Base-by-base conservation (phyloP, 1,284 basidiomycete species). In the Apiotrichum siamense region DNA sequence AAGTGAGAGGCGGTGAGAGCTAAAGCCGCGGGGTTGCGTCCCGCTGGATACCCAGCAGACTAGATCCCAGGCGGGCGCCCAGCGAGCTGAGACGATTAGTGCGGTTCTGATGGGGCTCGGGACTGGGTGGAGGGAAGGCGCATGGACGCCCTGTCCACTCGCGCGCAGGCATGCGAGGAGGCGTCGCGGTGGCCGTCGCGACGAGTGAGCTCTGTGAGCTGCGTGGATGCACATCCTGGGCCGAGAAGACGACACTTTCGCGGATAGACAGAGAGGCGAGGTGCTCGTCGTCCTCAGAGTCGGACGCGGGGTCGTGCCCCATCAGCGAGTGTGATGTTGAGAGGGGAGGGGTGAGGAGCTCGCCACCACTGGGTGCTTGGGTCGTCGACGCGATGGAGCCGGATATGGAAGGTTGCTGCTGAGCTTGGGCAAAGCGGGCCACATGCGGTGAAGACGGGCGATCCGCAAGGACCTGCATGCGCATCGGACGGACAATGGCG, bases 401-500 rank as follows among this genome's bases (percentile, higher is more conserved):
- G 15, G 41, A 13, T 21, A 32, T 20, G 25, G 18, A 32, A 11
- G 42, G 23, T 9, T 35, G 39, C 10, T 21, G n/a, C 24, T 36
- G 40, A 27, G 20, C 20, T 12, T 36, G 29, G 11, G 40, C 41
- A 17, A 47, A 48, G 29, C 49, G 49, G 5, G 40, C 13, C 18
- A 53, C 36, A 18, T 50, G 44, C n/a, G 49, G 55, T 15, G 41
- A 47, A 18, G 24, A 32, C 17, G 54, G 50, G 7, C 39, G 52
- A n/a, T 54, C 52, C 4, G 52, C 20, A 7, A 54, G 44, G 17
- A n/a, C 48, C 39, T 54, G 88, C 80, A 88, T 86, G 41, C 88
- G 77, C 54, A 92, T 72, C 0, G 87, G 86, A 55, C 87, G 83
- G 39, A 90, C 78, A 46, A 81, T 83, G 20, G 81, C 84, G 50